Percentiles rank a stretch among this genome's conserved stretches.
Conservation (phyloP, 2,329 filamentous ascomycete genomes). For the Alternaria panax region DNA sequence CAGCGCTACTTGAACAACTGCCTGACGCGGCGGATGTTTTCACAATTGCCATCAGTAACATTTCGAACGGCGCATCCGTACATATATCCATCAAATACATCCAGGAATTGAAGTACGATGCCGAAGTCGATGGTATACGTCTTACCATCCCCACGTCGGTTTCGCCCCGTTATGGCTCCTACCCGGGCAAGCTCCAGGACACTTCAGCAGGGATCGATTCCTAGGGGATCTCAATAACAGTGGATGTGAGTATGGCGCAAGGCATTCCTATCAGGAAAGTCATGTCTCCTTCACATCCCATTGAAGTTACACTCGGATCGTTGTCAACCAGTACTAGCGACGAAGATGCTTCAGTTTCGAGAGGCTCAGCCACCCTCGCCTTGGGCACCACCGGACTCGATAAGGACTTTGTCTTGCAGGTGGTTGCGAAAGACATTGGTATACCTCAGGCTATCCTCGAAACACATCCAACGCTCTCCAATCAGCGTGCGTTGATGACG, state of each 20-base stretch:
- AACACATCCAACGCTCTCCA: conserved; percentile 1
- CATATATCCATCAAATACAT: conserved; percentile 10
- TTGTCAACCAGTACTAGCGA: conserved; percentile 1
- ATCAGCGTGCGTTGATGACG: conserved; percentile 12
- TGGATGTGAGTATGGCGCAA: conserved; percentile 7
- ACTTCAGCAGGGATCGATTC: background rate
- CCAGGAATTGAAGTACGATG: conserved; percentile 13
- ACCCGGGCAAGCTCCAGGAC: background rate
- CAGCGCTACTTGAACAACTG: conserved; percentile 8
- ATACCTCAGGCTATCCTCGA: conserved; percentile 11
- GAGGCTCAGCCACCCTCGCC: conserved; percentile 6
- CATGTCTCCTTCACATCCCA: conserved; percentile 10
- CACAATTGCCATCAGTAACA: conserved; percentile 8
- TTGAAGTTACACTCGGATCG: conserved; percentile 10
- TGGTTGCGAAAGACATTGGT: conserved; percentile 12
- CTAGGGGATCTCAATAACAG: conserved; percentile 7
- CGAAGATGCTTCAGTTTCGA: background rate
- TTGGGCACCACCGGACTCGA: background rate
- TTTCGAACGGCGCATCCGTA: background rate
- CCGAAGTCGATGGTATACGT: conserved; percentile 11
- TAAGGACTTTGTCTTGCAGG: conserved; percentile 9
- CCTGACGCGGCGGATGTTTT: conserved; percentile 15
- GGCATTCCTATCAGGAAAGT: conserved; percentile 8
- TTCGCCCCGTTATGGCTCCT: conserved; percentile 6
- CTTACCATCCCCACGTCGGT: conserved; percentile 6